Evolutionary conservation across 805 yeast genomes (phyloP), one percentile per base, ranked within the genome.

Genomic region (Metschnikowia cerradonensis): DNA sequence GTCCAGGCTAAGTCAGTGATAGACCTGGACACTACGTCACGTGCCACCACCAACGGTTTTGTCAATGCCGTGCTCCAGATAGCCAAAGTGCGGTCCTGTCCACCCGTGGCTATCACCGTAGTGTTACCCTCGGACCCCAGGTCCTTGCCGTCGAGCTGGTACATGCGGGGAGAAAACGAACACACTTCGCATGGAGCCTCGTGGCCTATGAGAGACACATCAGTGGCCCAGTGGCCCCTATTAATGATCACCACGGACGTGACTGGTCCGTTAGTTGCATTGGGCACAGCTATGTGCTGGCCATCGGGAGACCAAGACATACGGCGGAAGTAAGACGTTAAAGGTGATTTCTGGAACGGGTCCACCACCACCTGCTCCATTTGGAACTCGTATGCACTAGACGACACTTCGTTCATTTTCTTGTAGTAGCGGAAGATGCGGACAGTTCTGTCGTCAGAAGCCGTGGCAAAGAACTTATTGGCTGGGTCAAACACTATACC

Each of bases 401-500:
- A 43, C 6, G 80, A 74, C 4, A 86, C 80, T 11, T 54, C 59
- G 11, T 83, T 78, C 39, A 65, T 50, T 55, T 73, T 73, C 51
- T 84, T 82, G 59, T 90, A 90, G 66, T 91, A 94, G 51, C 97
- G 76, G 64, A 92, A 88, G 26, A 94, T 82, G 52, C 96, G 79
- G 45, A 92, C 83, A 0, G 97, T 86, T 62, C 99, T 77, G 68
- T 94, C 99, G 68, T 94, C 99, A 1, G 96, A 88, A 20, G 95
- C 91, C 0, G 99, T 92, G 6, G 96, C 97, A 72, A 94, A 94
- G 67, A 90, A 94, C 70, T 94, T 94, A 67, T 90, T 90, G 2
- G 99, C 99, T 0, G 99, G 99, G 65, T 94, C 99, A 67, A 94
- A 94, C 1, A 92, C 92, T 11, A 94, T 88, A 51, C 99, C 98